Percentiles rank a stretch among this genome's conserved stretches.
Conservation (phyloP, 371 early-diverging fungal genomes). For the Polyrhizophydium stewartii region DNA sequence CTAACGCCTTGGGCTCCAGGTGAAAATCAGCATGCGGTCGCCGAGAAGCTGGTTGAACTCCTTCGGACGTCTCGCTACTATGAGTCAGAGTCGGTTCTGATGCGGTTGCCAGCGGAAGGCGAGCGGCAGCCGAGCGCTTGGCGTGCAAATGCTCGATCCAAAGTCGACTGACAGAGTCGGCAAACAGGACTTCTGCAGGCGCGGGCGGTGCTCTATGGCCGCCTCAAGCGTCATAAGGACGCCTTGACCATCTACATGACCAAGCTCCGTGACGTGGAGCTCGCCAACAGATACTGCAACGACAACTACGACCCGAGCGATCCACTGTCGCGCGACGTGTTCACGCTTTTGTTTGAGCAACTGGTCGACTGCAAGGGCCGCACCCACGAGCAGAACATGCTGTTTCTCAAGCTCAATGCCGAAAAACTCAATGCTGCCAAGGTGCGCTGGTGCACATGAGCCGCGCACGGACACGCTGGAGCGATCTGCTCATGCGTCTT, state of each 20-base stretch:
- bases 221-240: slow-evolving; percentile 82
- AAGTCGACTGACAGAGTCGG: too few relatives aligned
- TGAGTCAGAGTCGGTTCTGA: slow-evolving; percentile 70
- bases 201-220: slow-evolving; percentile 74
- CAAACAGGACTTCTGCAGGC: slow-evolving; percentile 68
- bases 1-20: too few relatives aligned
- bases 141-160: too few relatives aligned
- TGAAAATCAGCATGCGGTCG: background rate
- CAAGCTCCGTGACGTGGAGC: slow-evolving; percentile 61
- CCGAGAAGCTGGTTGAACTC: slow-evolving; percentile 41
- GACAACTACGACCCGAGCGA: slow-evolving; percentile 56
- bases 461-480: too few relatives aligned
- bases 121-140: too few relatives aligned
- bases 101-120: slow-evolving; percentile 51
- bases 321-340: slow-evolving; percentile 56
- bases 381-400: slow-evolving; percentile 9
- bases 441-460: background rate
- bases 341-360: slow-evolving; percentile 58
- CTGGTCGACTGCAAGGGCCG: slow-evolving; percentile 45
- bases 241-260: slow-evolving; percentile 79
- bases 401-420: background rate
- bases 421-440: slow-evolving; percentile 33
- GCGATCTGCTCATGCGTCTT: too few relatives aligned
- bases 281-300: slow-evolving; percentile 73
- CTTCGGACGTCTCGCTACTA: slow-evolving; percentile 65